Evolutionary conservation across 2,329 filamentous ascomycete species (phyloP).

Genomic region (Esteya vermicola): DNA sequence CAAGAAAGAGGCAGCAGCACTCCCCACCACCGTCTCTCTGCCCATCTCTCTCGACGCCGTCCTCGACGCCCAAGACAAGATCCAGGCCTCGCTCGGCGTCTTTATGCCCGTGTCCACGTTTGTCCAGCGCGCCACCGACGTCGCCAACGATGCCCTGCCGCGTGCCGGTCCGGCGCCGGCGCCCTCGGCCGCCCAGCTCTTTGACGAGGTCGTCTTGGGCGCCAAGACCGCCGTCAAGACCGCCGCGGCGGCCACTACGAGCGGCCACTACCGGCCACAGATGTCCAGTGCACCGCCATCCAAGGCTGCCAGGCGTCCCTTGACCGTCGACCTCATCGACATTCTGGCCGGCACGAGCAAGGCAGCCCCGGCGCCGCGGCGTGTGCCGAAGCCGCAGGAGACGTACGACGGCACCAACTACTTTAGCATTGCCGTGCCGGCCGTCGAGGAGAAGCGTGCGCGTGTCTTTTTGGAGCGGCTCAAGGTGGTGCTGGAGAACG

Average conservation of each 20-base stretch:
- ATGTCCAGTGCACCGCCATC: conserved; percentile 44
- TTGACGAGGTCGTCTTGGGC: conserved; percentile 70
- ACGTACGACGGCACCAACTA: conserved; percentile 51
- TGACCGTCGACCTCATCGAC: conserved; percentile 69
- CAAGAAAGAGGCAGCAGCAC: conserved; percentile 6
- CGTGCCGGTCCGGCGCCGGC: conserved; percentile 41
- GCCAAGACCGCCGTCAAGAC: conserved; percentile 31
- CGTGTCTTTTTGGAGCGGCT: conserved; percentile 72
- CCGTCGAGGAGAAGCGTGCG: conserved; percentile 69
- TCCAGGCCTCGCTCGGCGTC: conserved; percentile 64
- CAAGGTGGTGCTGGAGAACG: conserved; percentile 68
- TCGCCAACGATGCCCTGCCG: conserved; percentile 81
- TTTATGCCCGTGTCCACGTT: conserved; percentile 77
- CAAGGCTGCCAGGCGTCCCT: conserved; percentile 14
- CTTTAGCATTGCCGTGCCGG: conserved; percentile 68
- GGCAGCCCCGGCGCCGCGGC: conserved; percentile 15
- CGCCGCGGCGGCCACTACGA: conserved; percentile 30
- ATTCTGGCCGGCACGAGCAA: conserved; percentile 25
- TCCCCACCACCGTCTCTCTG: conserved; percentile 45
- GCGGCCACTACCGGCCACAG: conserved; percentile 58
- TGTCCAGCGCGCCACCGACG: conserved; percentile 66
- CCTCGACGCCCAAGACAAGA: conserved; percentile 64
- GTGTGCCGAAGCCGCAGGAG: conserved; percentile 26
- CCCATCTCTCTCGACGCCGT: conserved; percentile 70
- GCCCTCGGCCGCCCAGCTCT: conserved; percentile 68